Percentiles rank a stretch among this genome's conserved stretches.
These are phyloP conservation scores for Phlebopus sp. DNA, from an alignment of 1,284 basidiomycete genomes.

Conservation along the genomic window DNA sequence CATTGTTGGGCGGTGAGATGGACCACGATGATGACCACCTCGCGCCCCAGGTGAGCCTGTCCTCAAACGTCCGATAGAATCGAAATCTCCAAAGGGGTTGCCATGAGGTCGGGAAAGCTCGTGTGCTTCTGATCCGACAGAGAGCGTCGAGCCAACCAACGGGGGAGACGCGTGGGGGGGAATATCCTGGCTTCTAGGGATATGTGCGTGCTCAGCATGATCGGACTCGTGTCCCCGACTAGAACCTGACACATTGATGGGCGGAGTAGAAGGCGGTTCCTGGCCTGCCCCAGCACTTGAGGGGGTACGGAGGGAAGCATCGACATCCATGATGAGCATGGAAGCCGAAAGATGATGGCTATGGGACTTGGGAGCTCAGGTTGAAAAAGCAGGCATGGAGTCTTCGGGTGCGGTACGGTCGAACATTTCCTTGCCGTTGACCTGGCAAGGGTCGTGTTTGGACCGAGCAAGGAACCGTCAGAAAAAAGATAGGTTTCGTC, in stretches of 20 bases:
- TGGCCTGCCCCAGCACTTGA: no score
- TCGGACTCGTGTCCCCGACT: not conserved
- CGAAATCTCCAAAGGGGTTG: not conserved
- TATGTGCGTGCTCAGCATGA: not conserved
- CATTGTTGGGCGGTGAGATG: slow-evolving; percentile 2
- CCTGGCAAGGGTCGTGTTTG: no score
- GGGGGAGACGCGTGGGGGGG: not conserved
- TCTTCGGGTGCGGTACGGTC: no score
- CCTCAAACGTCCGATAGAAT: not conserved
- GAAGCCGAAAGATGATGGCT: not conserved
- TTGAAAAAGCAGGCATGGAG: no score
- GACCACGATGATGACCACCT: not conserved
- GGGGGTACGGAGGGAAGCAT: no score
- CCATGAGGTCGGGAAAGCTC: not conserved
- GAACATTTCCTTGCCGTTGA: no score
- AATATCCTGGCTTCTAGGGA: not conserved
- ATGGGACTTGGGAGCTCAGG: no score
- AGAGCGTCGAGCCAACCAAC: not conserved
- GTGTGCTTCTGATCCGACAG: not conserved
- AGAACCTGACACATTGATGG: not conserved
- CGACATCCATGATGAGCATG: no score
- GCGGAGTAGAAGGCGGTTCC: not conserved
- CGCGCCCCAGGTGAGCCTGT: not conserved
- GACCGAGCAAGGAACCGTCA: no score
- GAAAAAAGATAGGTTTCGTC: no score